Evolutionary conservation across 306 rosid genomes (phyloP).

Genomic region (Pyrus bretschneideri): DNA sequence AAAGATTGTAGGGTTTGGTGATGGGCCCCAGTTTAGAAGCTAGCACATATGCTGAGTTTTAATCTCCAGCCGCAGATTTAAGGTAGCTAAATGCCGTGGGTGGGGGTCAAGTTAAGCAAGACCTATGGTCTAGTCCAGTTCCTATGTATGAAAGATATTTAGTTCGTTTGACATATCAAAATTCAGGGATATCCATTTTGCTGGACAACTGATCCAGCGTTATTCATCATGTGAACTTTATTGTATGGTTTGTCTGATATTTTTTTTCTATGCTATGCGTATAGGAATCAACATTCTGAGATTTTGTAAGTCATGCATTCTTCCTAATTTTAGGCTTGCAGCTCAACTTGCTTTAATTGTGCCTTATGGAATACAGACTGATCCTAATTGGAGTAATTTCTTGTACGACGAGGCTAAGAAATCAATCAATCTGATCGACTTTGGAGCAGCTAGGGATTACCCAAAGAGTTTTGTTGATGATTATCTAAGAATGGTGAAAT

Average conservation of each 20-base stretch:
- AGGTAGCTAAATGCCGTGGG: neutral
- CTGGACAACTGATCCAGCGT: neutral
- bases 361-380: slow-evolving; percentile 63
- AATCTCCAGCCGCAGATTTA: neutral
- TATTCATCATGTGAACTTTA: neutral
- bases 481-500: slow-evolving; percentile 82
- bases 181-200: neutral
- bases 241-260: neutral
- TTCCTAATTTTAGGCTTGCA: slow-evolving; percentile 19
- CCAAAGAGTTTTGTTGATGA: slow-evolving; percentile 80
- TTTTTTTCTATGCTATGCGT: neutral
- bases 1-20: too few relatives aligned
- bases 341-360: slow-evolving; percentile 22
- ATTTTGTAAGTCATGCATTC: neutral
- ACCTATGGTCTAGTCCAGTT: neutral
- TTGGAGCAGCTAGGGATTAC: slow-evolving; percentile 89
- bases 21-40: neutral
- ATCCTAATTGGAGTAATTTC: slow-evolving; percentile 98
- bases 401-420: slow-evolving; percentile 65
- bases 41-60: neutral
- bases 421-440: slow-evolving; percentile 76
- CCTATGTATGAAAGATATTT: neutral
- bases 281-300: neutral
- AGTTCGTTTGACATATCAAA: neutral
- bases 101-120: neutral